phyloP scores from a whole-genome alignment of 2,329 filamentous ascomycete genomes.

The Trichoderma sp. region DNA sequence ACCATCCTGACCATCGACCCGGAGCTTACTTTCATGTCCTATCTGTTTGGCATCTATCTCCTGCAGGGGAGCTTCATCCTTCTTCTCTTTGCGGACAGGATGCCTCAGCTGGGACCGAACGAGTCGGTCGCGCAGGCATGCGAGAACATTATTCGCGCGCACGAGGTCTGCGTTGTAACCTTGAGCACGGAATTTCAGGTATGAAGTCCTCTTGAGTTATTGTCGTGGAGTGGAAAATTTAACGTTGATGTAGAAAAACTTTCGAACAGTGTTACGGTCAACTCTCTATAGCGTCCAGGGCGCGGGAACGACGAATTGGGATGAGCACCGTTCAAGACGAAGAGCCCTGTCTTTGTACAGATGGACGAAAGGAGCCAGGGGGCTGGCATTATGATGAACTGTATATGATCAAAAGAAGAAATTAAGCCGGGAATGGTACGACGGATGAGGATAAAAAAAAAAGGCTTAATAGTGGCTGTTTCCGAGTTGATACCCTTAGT shows the following conservation, averaged over 20 bases:
- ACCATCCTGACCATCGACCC: slow-evolving; percentile 51
- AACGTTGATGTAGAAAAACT: slow-evolving; percentile 48
- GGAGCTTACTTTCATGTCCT: slow-evolving; percentile 55
- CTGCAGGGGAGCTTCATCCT: slow-evolving; percentile 54
- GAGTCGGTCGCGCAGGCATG: slow-evolving; percentile 50
- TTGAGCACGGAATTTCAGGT: slow-evolving; percentile 54
- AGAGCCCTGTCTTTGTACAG: slow-evolving; percentile 56
- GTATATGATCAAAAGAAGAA: neutral
- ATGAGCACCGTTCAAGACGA: slow-evolving; percentile 48
- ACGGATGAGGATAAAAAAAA: neutral
- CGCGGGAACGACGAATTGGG: slow-evolving; percentile 42
- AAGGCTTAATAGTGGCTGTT: neutral
- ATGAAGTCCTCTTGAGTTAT: neutral
- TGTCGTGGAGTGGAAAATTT: neutral
- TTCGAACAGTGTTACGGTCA: slow-evolving; percentile 54
- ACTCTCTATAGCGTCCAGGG: slow-evolving; percentile 51
- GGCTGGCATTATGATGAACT: slow-evolving; percentile 35
- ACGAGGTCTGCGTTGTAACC: slow-evolving; percentile 54
- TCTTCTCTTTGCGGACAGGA: slow-evolving; percentile 51
- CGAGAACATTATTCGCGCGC: slow-evolving; percentile 52
- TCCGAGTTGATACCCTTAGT: neutral
- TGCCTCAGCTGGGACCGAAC: slow-evolving; percentile 49
- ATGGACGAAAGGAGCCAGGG: slow-evolving; percentile 48
- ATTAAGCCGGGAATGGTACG: neutral
- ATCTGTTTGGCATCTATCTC: slow-evolving; percentile 55